Conservation (phyloP, 179 eudicot genomes). For the Amaranthus tricolor region DNA sequence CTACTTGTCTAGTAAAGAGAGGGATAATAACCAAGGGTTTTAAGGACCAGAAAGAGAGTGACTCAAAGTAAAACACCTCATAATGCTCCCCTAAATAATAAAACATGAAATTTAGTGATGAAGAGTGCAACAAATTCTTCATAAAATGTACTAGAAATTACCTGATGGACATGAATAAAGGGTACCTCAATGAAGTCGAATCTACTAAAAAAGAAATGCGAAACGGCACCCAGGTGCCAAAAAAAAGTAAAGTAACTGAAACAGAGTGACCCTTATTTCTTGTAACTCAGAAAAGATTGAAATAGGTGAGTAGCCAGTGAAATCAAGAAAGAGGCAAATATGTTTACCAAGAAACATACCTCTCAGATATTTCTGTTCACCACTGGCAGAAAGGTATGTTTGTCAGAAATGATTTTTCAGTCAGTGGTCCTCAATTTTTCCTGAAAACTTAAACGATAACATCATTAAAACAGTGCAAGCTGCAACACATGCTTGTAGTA, state of each 20-base stretch:
- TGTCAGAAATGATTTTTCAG: constrained; percentile 6
- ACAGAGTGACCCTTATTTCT: neutral
- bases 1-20: constrained; percentile 49
- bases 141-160: constrained; percentile 9
- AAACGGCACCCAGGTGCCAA: neutral
- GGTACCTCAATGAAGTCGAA: neutral
- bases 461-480: constrained; percentile 4
- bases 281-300: neutral
- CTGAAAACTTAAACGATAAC: neutral
- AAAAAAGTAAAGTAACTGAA: neutral
- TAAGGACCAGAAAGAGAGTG: constrained; percentile 35
- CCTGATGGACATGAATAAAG: neutral
- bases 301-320: constrained; percentile 3
- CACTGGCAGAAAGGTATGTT: constrained; percentile 9
- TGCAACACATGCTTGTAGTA: constrained; percentile 18
- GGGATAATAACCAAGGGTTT: constrained; percentile 33
- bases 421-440: constrained; percentile 11
- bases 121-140: constrained; percentile 12
- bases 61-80: constrained; percentile 35
- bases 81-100: constrained; percentile 22
- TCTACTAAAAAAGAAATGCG: neutral
- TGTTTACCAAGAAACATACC: constrained; percentile 10
- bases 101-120: constrained; percentile 18
- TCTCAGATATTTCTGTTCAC: neutral
- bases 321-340: neutral